Evolutionary conservation across 2,329 filamentous ascomycete genomes (phyloP).

Genomic region (Pseudogymnoascus sp.): DNA sequence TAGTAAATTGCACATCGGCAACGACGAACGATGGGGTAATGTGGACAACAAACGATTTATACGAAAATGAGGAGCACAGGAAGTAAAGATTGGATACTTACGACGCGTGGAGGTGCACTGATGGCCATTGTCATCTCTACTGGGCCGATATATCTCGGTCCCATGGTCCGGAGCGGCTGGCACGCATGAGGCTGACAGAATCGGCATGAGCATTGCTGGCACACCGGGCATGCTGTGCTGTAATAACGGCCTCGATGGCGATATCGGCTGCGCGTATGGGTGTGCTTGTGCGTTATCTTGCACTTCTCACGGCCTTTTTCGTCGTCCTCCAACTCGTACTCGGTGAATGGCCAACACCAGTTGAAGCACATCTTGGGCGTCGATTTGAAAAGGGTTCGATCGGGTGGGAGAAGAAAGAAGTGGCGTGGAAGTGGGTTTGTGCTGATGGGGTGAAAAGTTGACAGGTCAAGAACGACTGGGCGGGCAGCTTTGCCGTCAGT

Average conservation of each 20-base stretch:
- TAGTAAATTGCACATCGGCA: not conserved
- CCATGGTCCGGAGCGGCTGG: not conserved
- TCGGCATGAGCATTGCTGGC: not conserved
- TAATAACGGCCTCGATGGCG: not conserved
- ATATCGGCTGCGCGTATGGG: not conserved
- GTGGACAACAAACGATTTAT: not conserved
- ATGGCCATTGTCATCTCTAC: slow-evolving; percentile 1
- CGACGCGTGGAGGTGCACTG: not conserved
- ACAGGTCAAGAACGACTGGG: not conserved
- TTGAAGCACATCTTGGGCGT: not conserved
- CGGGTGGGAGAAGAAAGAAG: not conserved
- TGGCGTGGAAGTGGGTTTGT: not conserved
- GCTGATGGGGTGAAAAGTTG: not conserved
- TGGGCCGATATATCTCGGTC: slow-evolving; percentile 1
- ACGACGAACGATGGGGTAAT: not conserved
- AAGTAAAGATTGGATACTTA: not conserved
- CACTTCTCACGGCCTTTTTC: not conserved
- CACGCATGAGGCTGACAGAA: not conserved
- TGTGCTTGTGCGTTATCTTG: slow-evolving; percentile 1
- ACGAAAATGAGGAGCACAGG: not conserved
- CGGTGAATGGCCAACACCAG: not conserved
- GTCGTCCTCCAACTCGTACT: slow-evolving; percentile 2
- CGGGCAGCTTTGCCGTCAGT: not conserved
- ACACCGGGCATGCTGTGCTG: not conserved
- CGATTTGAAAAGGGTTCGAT: not conserved